Evolutionary conservation across 371 early-diverging fungal species (phyloP), one percentile per base, ranked within the genome.

Genomic region (Entomophthora muscae): DNA sequence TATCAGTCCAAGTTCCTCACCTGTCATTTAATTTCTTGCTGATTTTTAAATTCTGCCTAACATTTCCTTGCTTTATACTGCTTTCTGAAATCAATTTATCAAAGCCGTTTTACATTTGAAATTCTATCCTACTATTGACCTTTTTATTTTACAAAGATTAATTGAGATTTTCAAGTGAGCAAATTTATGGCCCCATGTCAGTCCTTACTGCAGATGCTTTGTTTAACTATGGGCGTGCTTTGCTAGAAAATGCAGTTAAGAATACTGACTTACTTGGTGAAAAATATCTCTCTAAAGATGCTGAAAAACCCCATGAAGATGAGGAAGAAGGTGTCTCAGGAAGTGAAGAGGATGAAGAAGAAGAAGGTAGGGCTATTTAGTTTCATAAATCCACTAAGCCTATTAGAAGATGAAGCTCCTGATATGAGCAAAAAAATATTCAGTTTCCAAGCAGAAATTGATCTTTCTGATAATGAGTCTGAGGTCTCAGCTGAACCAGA

Each of bases 161-260:
- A n/a, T n/a, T n/a, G n/a, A n/a, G n/a, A n/a, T n/a, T n/a, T n/a
- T n/a, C n/a, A n/a, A 86, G 87, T 32, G 87, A 85, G 52, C 73
- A 80, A 60, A 64, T 79, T 2, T 78, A 84, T 69, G 90, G 90
- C 26, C 74, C 72, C 64, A 75, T 83, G 32, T 78, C 88, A n/a
- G 75, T 77, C 32, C 73, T 78, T 59, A 83, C 81, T 67, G 91
- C 87, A 1, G 90, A 89, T 66, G 83, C 80, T 1, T 71, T 85
- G 62, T 86, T 87, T 57, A 64, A 80, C 65, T 91, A 90, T 65
- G 91, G 91, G 22, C 75, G 81, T 32, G 86, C 91, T 3, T 71
- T 91, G 23, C 70, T 89, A 29, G 79, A 86, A 61, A 74, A 77
- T 64, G 91, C 89, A 1, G 83, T 89, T 64, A 76, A 83, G 67